Conservation (phyloP, 1,284 basidiomycete species). For the Porogramme epimiltina region DNA sequence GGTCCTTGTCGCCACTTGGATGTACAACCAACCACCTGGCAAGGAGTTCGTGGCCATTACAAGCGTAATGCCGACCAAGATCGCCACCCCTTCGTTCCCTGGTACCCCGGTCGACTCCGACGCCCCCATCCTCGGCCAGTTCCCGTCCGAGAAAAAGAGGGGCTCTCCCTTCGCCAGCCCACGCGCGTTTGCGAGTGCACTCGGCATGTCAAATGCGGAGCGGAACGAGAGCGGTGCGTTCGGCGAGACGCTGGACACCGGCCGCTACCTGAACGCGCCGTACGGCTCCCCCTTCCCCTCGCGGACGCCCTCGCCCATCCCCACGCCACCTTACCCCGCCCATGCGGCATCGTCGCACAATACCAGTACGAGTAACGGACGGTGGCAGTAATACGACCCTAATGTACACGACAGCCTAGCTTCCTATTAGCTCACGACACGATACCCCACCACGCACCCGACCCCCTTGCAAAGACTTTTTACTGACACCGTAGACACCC, state of each 20-base stretch:
- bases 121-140: slow-evolving; percentile 62
- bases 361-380: slow-evolving; percentile 16
- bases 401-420: slow-evolving; percentile 33
- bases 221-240: slow-evolving; percentile 40
- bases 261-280: slow-evolving; percentile 60
- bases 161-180: slow-evolving; percentile 54
- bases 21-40: slow-evolving; percentile 77
- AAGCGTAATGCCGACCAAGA: slow-evolving; percentile 39
- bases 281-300: slow-evolving; percentile 70
- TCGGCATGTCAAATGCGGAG: slow-evolving; percentile 41
- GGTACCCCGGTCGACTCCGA: slow-evolving; percentile 54
- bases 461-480: slow-evolving; percentile 20
- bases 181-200: slow-evolving; percentile 46
- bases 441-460: slow-evolving; percentile 26
- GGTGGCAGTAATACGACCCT: slow-evolving; percentile 23
- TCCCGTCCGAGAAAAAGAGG: slow-evolving; percentile 45
- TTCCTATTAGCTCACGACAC: slow-evolving; percentile 32
- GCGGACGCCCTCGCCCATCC: slow-evolving; percentile 55
- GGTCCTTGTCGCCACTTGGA: slow-evolving; percentile 86
- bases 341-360: slow-evolving; percentile 15
- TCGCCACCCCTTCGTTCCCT: slow-evolving; percentile 39
- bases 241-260: slow-evolving; percentile 51
- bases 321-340: slow-evolving; percentile 17
- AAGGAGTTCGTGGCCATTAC: slow-evolving; percentile 45
- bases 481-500: slow-evolving; percentile 25